Evolutionary conservation across 306 rosid genomes (phyloP), one percentile per base, ranked within the genome.

Genomic region (Vigna mungo): DNA sequence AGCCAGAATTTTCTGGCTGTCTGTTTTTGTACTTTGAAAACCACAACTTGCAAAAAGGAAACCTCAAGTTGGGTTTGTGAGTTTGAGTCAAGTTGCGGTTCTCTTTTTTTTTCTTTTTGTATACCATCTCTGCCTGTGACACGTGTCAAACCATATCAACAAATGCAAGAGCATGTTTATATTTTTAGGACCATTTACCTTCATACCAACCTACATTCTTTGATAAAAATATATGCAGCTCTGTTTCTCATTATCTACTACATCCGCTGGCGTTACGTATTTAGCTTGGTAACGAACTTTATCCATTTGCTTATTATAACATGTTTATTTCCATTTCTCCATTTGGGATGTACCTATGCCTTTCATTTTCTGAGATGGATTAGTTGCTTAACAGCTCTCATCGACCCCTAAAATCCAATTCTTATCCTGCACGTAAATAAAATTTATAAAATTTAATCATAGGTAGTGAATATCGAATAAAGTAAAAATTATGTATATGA

Each of bases 1-100:
- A 82, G 88, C 91, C 85, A 84, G 59, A 90, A 79, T 74, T 85
- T 73, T 77, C 76, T 88, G 88, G 88, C 80, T 59, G 80, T 49
- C 48, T 79, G 60, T 44, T 52, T 71, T 78, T 81, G 66, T 46
- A 72, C 70, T 48, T 62, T 43, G 74, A 81, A 84, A 76, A 78
- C 84, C 84, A 86, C 81, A 65, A 56, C 77, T 73, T 47, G 68
- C 80, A 47, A 81, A 65, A 66, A 2, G 68, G 27, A 25, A 61
- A 63, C 76, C 76, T 60, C 85, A 54, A 59, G 59, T 83, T 78
- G 71, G 60, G 61, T 66, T 37, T 55, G n/a, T 20, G 51, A 52
- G 39, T 66, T 77, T 67, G 74, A 78, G 70, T 80, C 75, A 80
- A 76, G 66, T 67, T 72, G 87, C 41, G 85, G 83, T 79, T 65